These are phyloP conservation scores for Spinacia oleracea DNA, from an alignment of 179 eudicot genomes.

Conservation along the genomic window DNA sequence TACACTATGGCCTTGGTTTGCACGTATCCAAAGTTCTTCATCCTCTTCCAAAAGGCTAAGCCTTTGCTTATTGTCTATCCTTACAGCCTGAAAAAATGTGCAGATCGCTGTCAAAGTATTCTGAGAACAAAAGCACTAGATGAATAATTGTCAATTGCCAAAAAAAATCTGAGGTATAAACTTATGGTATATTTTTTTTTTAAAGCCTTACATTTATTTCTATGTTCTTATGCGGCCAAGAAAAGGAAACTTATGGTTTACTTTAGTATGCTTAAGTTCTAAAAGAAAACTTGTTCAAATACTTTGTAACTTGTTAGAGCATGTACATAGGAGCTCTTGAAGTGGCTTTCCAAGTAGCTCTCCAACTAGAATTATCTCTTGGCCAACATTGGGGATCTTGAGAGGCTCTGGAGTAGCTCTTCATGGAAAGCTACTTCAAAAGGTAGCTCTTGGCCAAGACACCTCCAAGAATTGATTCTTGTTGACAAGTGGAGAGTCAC, in stretches of 20 bases:
- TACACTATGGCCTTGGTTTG: conserved; percentile 93
- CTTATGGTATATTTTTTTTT: too few relatives aligned
- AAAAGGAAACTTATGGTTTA: not conserved
- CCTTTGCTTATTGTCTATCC: conserved; percentile 90
- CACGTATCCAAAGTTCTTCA: conserved; percentile 86
- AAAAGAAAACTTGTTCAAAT: not conserved
- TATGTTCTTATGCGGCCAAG: not conserved
- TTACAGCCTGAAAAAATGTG: conserved; percentile 60
- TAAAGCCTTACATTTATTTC: not conserved
- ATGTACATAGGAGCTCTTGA: too few relatives aligned
- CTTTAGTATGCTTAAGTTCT: not conserved
- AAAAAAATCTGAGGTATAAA: not conserved
- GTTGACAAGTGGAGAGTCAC: too few relatives aligned
- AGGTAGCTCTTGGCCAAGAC: too few relatives aligned
- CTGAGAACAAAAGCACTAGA: not conserved
- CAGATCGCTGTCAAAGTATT: not conserved
- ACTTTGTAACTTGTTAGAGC: not conserved
- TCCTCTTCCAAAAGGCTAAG: conserved; percentile 82
- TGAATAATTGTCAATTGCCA: too few relatives aligned
- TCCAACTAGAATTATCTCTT: too few relatives aligned
- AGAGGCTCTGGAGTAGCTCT: too few relatives aligned
- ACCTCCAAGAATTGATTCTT: too few relatives aligned
- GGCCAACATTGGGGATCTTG: too few relatives aligned
- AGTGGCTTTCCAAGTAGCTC: too few relatives aligned
- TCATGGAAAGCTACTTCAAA: too few relatives aligned